Evolutionary conservation across 2,329 filamentous ascomycete species (phyloP).

Genomic region (Neofusicoccum laricinum): DNA sequence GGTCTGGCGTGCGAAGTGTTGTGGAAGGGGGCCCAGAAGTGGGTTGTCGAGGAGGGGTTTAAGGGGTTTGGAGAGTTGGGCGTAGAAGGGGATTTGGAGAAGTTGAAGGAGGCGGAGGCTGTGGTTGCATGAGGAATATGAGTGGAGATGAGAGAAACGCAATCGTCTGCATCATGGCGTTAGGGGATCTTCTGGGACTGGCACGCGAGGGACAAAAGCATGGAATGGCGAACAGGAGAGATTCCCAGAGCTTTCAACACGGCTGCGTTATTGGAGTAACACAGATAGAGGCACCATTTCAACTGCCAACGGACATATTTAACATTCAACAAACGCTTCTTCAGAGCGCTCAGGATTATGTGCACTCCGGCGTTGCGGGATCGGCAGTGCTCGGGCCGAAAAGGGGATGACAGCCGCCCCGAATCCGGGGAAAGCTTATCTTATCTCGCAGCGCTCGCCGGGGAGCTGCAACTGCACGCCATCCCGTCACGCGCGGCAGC

Average conservation of each 20-base stretch:
- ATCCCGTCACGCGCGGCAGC: background rate
- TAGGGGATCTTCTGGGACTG: background rate
- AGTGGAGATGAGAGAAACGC: background rate
- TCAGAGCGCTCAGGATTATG: no score
- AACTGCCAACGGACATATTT: background rate
- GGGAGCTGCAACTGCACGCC: background rate
- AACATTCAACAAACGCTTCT: no score
- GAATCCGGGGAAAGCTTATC: background rate
- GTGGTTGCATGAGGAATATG: background rate
- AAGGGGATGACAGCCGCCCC: background rate
- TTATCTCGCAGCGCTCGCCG: background rate
- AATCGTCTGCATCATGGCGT: constrained; percentile 10
- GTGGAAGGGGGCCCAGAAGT: constrained; percentile 61
- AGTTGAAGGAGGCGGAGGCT: constrained; percentile 12
- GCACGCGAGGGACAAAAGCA: background rate
- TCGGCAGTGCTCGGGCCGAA: background rate
- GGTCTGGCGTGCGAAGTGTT: constrained; percentile 81
- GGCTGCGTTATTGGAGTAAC: background rate
- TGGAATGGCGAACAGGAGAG: background rate
- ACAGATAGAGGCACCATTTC: background rate
- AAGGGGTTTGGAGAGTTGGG: constrained; percentile 61
- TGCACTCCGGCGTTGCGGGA: background rate
- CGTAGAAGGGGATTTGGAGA: constrained; percentile 25
- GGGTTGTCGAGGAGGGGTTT: constrained; percentile 88
- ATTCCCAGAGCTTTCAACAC: background rate